Evolutionary conservation across 768 basidiomycete species (phyloP).

Genomic region (Leccinum obscurum): DNA sequence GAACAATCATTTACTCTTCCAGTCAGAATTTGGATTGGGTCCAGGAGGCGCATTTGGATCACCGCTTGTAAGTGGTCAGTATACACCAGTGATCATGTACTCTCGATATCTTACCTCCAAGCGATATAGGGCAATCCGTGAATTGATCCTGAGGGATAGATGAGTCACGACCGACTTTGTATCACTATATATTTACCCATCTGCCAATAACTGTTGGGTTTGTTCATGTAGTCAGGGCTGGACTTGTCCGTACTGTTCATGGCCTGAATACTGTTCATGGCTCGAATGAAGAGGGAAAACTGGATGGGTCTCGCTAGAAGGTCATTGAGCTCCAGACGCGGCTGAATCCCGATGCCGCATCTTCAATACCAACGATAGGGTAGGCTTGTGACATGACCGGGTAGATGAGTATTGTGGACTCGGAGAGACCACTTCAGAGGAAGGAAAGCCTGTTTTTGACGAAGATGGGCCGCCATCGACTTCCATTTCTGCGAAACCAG

Average conservation of each 20-base stretch:
- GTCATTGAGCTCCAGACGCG: conserved; percentile 20
- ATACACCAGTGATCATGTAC: no score
- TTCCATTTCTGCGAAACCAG: background rate
- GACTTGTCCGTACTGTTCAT: conserved; percentile 1
- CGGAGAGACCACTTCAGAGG: background rate
- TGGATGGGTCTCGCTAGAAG: conserved; percentile 14
- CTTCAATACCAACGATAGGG: conserved; percentile 7
- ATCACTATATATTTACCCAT: conserved; percentile 5
- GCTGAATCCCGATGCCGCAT: conserved; percentile 10
- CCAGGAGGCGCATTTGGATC: conserved; percentile 14
- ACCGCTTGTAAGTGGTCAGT: conserved; percentile 10
- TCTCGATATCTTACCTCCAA: conserved; percentile 7
- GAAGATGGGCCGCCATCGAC: no score
- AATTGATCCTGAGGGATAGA: conserved; percentile 8
- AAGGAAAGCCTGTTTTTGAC: background rate
- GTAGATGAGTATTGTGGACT: background rate
- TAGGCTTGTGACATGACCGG: conserved; percentile 14
- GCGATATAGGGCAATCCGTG: conserved; percentile 19
- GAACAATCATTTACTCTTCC: conserved; percentile 4
- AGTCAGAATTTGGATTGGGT: conserved; percentile 3
- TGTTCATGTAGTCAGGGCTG: conserved; percentile 11
- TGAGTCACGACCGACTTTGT: background rate
- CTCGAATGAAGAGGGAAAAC: conserved; percentile 23
- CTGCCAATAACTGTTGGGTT: conserved; percentile 25
- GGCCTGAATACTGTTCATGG: conserved; percentile 3